Base-by-base conservation (phyloP, 2,329 filamentous ascomycete genomes). In the Penicillium verrucosum region DNA sequence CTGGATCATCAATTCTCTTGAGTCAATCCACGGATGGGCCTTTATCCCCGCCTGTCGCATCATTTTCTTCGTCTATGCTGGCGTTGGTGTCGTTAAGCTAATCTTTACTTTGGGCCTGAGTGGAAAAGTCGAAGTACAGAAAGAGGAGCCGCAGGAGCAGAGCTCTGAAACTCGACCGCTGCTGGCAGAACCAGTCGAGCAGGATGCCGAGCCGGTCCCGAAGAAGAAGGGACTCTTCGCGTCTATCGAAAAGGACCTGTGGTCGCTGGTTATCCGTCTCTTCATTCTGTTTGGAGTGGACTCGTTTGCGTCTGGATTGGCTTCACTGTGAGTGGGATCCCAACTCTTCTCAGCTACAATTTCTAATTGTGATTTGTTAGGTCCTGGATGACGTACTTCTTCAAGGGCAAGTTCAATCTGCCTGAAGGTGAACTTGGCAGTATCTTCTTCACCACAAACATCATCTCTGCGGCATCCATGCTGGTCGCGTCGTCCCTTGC, bases 221-320 rank as follows among this genome's bases (percentile, higher is more conserved):
- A 66, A 62, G 38, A 72, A 65, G 56, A 73, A 69, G 51, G 60
- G 69, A 3, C 68, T 84, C n/a, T 69, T 88, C 30, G 81, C 84
- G 0, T 75, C 81, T 2, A 84, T 91, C 21, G 85, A 83, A 5
- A 73, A 71, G 3, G 75, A 82, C 21, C 51, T 74, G 7, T 61
- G 68, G 38, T 68, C 68, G 3, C 53, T 74, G n/a, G 61, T 75
- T 18, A 60, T 72, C 23, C 64, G 85, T 48, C 77, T 93, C 0
- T 88, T 85, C 66, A 72, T 88, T 8, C 75, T 93, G 1, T 88
- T 91, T 64, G 81, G 81, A 1, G 66, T 91, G 6, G 89, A 92
- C 69, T 82, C 85, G 0, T 82, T 91, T 55, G 88, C 87, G 1
- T 87, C 85, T 1, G 89, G 89, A 2, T 81, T 92, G 69, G 86